phyloP scores from a whole-genome alignment of 1,284 basidiomycete genomes.

The Tilletia walkeri region DNA sequence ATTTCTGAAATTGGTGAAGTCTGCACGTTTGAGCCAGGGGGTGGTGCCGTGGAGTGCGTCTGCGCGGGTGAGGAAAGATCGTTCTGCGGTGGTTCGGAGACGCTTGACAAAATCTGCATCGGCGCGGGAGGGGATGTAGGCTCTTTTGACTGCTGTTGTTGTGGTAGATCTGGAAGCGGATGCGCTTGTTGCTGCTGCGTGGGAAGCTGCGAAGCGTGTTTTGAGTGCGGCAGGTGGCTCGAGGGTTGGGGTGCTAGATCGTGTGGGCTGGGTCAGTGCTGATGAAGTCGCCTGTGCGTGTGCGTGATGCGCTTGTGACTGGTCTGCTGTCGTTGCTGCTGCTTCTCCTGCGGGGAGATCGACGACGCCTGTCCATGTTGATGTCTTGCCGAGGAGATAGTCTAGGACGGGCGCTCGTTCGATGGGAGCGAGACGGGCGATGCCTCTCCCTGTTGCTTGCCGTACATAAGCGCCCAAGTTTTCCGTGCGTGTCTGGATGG shows the following conservation, averaged over 20 bases:
- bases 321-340: neutral
- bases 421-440: conserved; percentile 41
- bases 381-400: conserved; percentile 43
- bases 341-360: conserved; percentile 1
- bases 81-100: conserved; percentile 37
- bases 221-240: conserved; percentile 21
- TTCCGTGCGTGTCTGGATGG: conserved; percentile 41
- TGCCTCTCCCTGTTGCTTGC: conserved; percentile 39
- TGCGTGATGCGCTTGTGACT: neutral
- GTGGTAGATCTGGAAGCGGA: conserved; percentile 6
- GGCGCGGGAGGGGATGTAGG: conserved; percentile 42
- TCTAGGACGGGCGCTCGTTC: conserved; percentile 46
- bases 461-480: conserved; percentile 47
- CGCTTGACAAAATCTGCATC: conserved; percentile 53
- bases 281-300: conserved; percentile 17
- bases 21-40: conserved; percentile 19
- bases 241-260: conserved; percentile 21
- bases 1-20: conserved; percentile 21
- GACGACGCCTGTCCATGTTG: conserved; percentile 43
- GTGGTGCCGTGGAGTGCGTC: conserved; percentile 38
- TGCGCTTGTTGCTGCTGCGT: neutral
- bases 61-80: conserved; percentile 43
- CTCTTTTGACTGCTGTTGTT: conserved; percentile 31
- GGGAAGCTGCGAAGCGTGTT: neutral
- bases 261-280: neutral